Evolutionary conservation across 192 early-diverging fungal genomes (phyloP).

Genomic region (Umbelopsis vinacea): DNA sequence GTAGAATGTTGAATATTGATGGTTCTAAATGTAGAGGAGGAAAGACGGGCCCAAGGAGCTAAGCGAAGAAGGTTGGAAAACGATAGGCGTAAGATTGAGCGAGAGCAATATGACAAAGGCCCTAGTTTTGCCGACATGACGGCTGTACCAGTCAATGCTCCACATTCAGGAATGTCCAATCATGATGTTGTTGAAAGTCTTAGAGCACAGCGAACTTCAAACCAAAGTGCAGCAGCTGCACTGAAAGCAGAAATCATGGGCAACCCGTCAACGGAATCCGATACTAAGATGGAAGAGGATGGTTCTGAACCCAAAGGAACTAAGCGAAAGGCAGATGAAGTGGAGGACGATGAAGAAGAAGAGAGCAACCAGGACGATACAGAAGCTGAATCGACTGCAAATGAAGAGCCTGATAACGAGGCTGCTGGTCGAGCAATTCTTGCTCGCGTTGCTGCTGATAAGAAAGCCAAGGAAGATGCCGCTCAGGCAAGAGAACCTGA

Average conservation of each 20-base stretch:
- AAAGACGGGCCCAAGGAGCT: slow-evolving; percentile 30
- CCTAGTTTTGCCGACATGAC: slow-evolving; percentile 42
- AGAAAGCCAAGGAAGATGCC: slow-evolving; percentile 62
- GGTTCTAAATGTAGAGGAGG: slow-evolving; percentile 29
- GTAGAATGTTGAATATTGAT: too few species aligned
- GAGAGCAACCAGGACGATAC: slow-evolving; percentile 38
- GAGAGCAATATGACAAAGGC: slow-evolving; percentile 20
- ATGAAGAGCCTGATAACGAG: slow-evolving; percentile 45
- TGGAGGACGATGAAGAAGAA: slow-evolving; percentile 36
- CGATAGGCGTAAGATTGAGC: slow-evolving; percentile 18
- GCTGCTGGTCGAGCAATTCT: slow-evolving; percentile 44
- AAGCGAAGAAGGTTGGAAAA: slow-evolving; percentile 43
- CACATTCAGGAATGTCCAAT: slow-evolving; percentile 53
- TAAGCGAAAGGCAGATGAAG: slow-evolving; percentile 57
- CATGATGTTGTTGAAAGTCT: slow-evolving; percentile 50
- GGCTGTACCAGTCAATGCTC: slow-evolving; percentile 46
- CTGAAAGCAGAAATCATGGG: slow-evolving; percentile 66
- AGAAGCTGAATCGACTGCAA: slow-evolving; percentile 44
- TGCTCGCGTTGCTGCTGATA: slow-evolving; percentile 46
- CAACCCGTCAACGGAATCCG: slow-evolving; percentile 31
- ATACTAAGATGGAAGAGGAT: slow-evolving; percentile 6
- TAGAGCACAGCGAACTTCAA: slow-evolving; percentile 46
- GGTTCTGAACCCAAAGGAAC: slow-evolving; percentile 26
- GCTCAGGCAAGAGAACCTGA: slow-evolving; percentile 63
- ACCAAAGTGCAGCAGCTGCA: slow-evolving; percentile 63